A percentile compares a stretch with the other conserved stretches of the same genome.
Conservation (phyloP, 441 rosid genomes). For the California macrophylla region DNA sequence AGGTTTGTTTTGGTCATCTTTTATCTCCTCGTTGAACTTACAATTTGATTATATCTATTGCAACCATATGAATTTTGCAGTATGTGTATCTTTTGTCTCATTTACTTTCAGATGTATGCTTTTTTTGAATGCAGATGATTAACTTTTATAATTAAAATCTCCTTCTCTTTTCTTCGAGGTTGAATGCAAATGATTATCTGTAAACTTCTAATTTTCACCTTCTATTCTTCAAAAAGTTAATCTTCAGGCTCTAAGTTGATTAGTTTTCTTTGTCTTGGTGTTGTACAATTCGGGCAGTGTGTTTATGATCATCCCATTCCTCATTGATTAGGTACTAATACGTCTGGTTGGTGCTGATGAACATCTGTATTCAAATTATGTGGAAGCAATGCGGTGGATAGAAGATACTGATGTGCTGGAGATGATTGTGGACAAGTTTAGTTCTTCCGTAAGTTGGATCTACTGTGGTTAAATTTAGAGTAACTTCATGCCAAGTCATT, state of each 20-base stretch:
- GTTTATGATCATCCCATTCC: conserved; percentile 4
- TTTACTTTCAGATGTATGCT: conserved; percentile 3
- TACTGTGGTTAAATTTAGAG: neutral
- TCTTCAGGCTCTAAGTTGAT: neutral
- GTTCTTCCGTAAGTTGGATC: conserved; percentile 67
- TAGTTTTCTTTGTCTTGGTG: neutral
- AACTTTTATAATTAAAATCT: neutral
- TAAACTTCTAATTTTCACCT: neutral
- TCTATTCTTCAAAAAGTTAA: neutral
- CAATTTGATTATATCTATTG: conserved; percentile 7
- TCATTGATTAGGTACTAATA: conserved; percentile 56
- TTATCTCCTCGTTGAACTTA: conserved; percentile 14
- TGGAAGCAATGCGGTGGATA: conserved; percentile 77
- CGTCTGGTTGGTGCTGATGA: conserved; percentile 86
- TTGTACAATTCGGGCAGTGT: neutral
- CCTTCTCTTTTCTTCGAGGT: neutral
- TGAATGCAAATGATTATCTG: neutral
- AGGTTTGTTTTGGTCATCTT: conserved; percentile 44
- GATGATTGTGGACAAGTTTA: conserved; percentile 85
- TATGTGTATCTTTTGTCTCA: neutral
- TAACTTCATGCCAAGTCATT: neutral
- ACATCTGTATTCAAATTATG: conserved; percentile 61
- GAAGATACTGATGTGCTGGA: conserved; percentile 78
- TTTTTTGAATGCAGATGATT: neutral
- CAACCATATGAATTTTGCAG: neutral